Base-by-base conservation (phyloP, 129 eudicot species). In the Flaveria trinervia region DNA sequence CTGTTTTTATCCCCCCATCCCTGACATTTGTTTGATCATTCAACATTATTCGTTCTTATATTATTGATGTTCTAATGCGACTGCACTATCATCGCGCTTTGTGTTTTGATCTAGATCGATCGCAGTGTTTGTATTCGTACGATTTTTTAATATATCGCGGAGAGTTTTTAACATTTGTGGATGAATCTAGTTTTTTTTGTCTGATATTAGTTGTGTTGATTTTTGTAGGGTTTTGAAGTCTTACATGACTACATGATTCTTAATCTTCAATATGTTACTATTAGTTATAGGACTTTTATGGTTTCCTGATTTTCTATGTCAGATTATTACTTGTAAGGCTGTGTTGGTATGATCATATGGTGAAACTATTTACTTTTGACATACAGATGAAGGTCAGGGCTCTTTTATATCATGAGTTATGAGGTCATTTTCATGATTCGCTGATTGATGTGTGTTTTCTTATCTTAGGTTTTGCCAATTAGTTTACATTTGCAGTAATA, bases 381-480 rank as follows among this genome's bases (percentile, higher is more conserved):
- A 15, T 76, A 49, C 23, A 30, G 51, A 49, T 49, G 65, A 75
- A 18, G 13, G 12, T 45, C 48, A 26, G 64, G 25, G 50, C 16
- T 45, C 17, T 74, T n/a, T 3, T 16, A 45, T 61, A 3, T 20
- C 20, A 33, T 41, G 68, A 56, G 12, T 44, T 18, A 44, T 1
- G 5, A 15, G 2, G 12, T 1, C 43, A 23, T 62, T 18, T 23
- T 55, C 68, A 72, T 56, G 39, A 20, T 56, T 41, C 3, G 15
- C 13, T 73, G 13, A 74, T 60, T 74, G 70, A 59, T 72, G 15
- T 73, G 23, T 59, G 56, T 56, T 20, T 59, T 70, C 7, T 50
- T 50, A 16, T 50, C 62, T 8, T 50, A 49, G 48, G 45, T 7
- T 55, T 71, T 33, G 60, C 48, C 9, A 49, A 10, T 71, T 26